Evolutionary conservation across 1,139 yeast species (phyloP).

Genomic region (Blastobotrys apis): DNA sequence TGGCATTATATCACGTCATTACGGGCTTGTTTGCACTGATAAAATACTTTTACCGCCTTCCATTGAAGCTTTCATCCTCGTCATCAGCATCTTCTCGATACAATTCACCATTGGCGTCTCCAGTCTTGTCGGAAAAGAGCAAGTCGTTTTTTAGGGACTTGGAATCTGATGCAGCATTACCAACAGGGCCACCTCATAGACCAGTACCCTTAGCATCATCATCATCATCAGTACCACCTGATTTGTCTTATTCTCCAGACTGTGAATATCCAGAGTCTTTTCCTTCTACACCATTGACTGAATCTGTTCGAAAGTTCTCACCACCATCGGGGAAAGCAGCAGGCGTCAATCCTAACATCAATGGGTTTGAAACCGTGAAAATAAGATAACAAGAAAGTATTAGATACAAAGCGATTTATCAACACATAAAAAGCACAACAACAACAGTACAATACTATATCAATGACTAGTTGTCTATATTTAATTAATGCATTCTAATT

Average conservation of each 20-base stretch:
- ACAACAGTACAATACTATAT: no score
- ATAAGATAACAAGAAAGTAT: no score
- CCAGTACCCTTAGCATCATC: background rate
- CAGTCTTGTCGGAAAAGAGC: background rate
- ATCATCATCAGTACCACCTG: conserved; percentile 1
- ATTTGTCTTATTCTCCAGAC: conserved; percentile 3
- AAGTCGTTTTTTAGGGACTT: background rate
- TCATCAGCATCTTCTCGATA: background rate
- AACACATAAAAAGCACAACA: no score
- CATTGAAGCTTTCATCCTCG: background rate
- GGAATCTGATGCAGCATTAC: background rate
- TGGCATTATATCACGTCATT: conserved; percentile 1
- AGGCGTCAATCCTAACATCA: background rate
- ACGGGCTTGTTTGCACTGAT: background rate
- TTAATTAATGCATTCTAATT: background rate
- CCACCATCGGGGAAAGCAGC: background rate
- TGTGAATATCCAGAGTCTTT: conserved; percentile 4
- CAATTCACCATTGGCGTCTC: background rate
- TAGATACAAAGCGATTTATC: no score
- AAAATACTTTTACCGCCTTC: background rate
- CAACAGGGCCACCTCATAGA: background rate
- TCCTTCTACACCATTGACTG: conserved; percentile 5
- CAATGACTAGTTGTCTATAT: background rate
- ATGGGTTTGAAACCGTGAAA: background rate
- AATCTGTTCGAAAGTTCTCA: background rate